A percentile compares a stretch with the other conserved stretches of the same genome.
Conservation (phyloP, 345 rosid genomes). For the Populus ilicifolia region DNA sequence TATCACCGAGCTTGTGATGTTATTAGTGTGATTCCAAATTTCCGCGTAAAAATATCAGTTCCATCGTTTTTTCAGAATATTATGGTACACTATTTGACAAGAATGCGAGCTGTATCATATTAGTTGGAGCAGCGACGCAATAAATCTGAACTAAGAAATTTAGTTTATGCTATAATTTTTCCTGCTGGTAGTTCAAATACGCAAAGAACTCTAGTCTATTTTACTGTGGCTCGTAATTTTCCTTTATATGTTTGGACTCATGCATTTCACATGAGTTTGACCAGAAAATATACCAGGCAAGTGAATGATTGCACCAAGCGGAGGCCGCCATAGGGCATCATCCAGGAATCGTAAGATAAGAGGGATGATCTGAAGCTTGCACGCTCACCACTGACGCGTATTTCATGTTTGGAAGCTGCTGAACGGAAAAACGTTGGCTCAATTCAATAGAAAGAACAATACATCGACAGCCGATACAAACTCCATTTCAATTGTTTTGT, state of each 20-base stretch:
- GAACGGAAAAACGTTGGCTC: background rate
- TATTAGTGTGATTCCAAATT: conserved; percentile 3
- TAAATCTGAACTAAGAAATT: background rate
- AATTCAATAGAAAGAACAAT: background rate
- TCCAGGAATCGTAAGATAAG: background rate
- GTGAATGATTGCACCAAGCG: background rate
- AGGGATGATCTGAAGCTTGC: background rate
- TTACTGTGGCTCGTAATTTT: too few species aligned
- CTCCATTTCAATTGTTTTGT: conserved; percentile 26
- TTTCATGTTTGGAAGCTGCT: background rate
- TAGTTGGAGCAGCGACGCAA: background rate
- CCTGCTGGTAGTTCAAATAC: background rate
- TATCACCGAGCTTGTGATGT: conserved; percentile 14
- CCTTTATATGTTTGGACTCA: too few species aligned
- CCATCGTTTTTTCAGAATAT: background rate
- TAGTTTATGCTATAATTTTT: background rate
- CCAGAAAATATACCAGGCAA: background rate
- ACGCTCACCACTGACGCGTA: background rate
- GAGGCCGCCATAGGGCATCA: background rate
- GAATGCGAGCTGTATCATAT: background rate
- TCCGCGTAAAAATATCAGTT: background rate
- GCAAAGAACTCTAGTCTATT: background rate
- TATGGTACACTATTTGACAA: background rate
- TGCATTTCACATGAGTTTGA: too few species aligned
- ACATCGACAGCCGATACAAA: conserved; percentile 24